These are phyloP conservation scores for Phytophthora palmivora DNA, from an alignment of 352 stramenopile genomes.

Conservation along the genomic window DNA sequence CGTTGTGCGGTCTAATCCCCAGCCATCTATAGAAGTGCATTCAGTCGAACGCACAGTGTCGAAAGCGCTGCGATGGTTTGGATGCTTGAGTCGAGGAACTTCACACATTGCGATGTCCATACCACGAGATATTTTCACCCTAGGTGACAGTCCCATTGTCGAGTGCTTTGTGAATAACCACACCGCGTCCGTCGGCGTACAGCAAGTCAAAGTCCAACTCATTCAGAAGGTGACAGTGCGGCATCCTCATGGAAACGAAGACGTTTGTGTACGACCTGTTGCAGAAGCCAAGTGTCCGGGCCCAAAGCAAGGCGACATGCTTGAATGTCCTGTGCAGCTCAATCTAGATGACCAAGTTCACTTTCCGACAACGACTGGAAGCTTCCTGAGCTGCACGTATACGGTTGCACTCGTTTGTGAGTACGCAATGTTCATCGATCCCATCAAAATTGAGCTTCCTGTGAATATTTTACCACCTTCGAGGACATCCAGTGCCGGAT, in stretches of 20 bases:
- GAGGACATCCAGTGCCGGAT: conserved; percentile 23
- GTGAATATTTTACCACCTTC: conserved; percentile 42
- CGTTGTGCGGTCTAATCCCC: conserved; percentile 46
- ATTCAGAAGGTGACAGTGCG: conserved; percentile 70
- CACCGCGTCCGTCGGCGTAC: conserved; percentile 55
- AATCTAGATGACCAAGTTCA: conserved; percentile 59
- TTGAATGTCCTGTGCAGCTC: conserved; percentile 69
- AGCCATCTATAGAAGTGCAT: conserved; percentile 23
- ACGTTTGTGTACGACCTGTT: conserved; percentile 52
- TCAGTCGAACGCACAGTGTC: conserved; percentile 68
- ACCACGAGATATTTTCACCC: conserved; percentile 62
- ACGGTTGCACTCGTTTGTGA: conserved; percentile 69
- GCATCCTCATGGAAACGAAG: conserved; percentile 40
- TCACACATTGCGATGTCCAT: conserved; percentile 73
- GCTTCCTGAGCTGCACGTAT: conserved; percentile 71
- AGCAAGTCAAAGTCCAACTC: conserved; percentile 57
- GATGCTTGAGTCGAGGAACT: conserved; percentile 61
- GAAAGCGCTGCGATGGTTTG: conserved; percentile 64
- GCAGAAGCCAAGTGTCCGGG: conserved; percentile 63
- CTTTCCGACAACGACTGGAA: conserved; percentile 58
- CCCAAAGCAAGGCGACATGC: conserved; percentile 53
- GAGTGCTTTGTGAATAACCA: conserved; percentile 83
- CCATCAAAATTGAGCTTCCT: conserved; percentile 46
- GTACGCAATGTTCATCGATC: conserved; percentile 34
- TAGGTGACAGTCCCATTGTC: conserved; percentile 65